Percentiles rank a stretch among this genome's conserved stretches.
Evolutionary conservation across 179 eudicot genomes (phyloP).

Genomic region (Silene noctiflora): DNA sequence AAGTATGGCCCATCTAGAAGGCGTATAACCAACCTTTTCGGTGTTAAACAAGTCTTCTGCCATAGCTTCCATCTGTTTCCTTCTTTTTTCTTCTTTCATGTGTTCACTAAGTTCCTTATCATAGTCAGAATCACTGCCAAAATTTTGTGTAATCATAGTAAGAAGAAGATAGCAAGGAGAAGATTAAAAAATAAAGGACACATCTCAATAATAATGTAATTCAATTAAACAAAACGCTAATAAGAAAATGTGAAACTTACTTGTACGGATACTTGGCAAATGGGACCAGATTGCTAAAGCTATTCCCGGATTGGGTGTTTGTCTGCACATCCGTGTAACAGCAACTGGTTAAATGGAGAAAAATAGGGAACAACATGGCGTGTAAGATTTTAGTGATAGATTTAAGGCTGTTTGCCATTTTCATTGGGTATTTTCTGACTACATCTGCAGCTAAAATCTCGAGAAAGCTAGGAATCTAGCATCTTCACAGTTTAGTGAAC

Average conservation of each 20-base stretch:
- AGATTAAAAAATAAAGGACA: neutral
- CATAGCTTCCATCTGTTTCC: slow-evolving; percentile 84
- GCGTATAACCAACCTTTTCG: slow-evolving; percentile 47
- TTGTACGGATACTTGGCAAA: slow-evolving; percentile 72
- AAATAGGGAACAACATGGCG: neutral
- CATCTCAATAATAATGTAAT: neutral
- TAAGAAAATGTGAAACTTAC: slow-evolving; percentile 38
- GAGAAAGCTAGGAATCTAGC: neutral
- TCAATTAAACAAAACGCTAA: too few relatives aligned
- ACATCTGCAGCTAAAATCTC: neutral
- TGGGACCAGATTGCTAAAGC: slow-evolving; percentile 71
- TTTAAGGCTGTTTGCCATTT: neutral
- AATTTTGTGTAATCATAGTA: slow-evolving; percentile 4
- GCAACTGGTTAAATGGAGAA: slow-evolving; percentile 20
- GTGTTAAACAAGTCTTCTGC: slow-evolving; percentile 85
- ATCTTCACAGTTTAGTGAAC: neutral
- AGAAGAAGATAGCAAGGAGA: neutral
- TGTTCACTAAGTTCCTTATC: slow-evolving; percentile 65
- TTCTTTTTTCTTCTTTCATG: slow-evolving; percentile 75
- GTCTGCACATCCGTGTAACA: slow-evolving; percentile 39
- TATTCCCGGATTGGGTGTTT: slow-evolving; percentile 64
- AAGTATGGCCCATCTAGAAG: neutral
- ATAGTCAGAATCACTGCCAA: slow-evolving; percentile 69
- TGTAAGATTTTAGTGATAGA: neutral
- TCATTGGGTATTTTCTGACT: neutral